Base-by-base conservation (phyloP, 495 filamentous ascomycete genomes). In the Hyaloscypha variabilis region DNA sequence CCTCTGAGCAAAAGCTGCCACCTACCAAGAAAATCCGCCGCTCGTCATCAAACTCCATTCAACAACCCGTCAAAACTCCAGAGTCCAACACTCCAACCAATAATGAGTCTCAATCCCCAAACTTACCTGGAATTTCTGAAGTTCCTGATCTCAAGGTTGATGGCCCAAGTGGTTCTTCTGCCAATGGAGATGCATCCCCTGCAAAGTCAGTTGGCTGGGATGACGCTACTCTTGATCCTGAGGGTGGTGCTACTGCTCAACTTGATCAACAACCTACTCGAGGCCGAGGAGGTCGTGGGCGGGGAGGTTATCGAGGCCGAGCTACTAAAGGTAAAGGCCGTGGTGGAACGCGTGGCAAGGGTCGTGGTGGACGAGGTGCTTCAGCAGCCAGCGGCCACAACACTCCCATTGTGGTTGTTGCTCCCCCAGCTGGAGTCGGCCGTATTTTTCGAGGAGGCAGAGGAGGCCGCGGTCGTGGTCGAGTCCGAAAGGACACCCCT, bases 351-450 rank as follows among this genome's bases (percentile, higher is more conserved):
- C 60, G 59, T 24, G 42, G 68, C 29, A 62, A 65, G 30, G 74
- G 76, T 39, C 68, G 75, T 26, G 73, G 75, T 52, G 76, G 77
- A 62, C 65, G 76, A 56, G 74, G 73, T 42, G 78, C 79, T 46
- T 76, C 77, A 30, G 74, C 75, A n/a, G 63, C 70, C n/a, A 71
- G 74, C 36, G 73, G 76, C 17, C 71, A 74, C 36, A 74, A 75
- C 50, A 76, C 66, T 36, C 67, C 49, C 36, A 71, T 64, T 51
- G 72, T 68, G n/a, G n/a, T n/a, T n/a, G n/a, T n/a, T n/a, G n/a
- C n/a, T n/a, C n/a, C n/a, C n/a, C n/a, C n/a, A n/a, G n/a, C n/a
- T n/a, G n/a, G n/a, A n/a, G n/a, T n/a, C n/a, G n/a, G n/a, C n/a
- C n/a, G n/a, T n/a, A n/a, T n/a, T n/a, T n/a, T n/a, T n/a, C n/a